Evolutionary conservation across 2,329 filamentous ascomycete species (phyloP).

Genomic region (Emergomyces orientalis): DNA sequence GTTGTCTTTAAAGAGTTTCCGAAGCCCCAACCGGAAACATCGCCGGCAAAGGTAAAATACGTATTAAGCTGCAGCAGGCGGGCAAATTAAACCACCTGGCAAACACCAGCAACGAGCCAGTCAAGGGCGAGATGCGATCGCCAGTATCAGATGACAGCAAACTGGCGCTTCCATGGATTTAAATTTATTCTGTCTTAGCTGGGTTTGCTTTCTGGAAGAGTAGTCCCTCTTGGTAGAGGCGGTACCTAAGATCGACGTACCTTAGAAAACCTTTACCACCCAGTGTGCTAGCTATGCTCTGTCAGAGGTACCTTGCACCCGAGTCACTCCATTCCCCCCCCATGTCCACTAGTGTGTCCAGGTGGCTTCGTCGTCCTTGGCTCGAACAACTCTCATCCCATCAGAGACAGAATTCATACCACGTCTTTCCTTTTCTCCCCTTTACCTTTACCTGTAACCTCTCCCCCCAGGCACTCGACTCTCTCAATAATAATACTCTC

Average conservation of each 20-base stretch:
- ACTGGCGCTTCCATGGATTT: background rate
- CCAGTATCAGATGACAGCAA: slow-evolving; percentile 6
- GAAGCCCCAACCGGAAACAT: too few relatives aligned
- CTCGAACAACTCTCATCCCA: background rate
- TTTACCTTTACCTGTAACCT: background rate
- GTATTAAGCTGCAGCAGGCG: background rate
- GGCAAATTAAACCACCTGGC: background rate
- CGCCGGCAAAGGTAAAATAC: too few relatives aligned
- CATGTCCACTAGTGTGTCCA: background rate
- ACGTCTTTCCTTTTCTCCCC: background rate
- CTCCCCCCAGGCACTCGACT: background rate
- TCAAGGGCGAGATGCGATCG: background rate
- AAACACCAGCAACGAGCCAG: background rate
- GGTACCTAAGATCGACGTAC: background rate
- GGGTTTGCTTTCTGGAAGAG: background rate
- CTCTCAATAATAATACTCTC: background rate
- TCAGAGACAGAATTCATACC: background rate
- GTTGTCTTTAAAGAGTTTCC: too few relatives aligned
- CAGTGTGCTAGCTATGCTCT: background rate
- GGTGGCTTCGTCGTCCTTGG: background rate
- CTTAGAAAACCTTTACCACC: background rate
- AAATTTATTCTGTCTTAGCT: background rate
- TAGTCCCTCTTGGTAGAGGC: background rate
- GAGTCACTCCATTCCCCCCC: background rate
- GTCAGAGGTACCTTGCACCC: background rate